These are phyloP conservation scores for Pythium monospermum DNA, from an alignment of 352 stramenopile species.

Conservation along the genomic window DNA sequence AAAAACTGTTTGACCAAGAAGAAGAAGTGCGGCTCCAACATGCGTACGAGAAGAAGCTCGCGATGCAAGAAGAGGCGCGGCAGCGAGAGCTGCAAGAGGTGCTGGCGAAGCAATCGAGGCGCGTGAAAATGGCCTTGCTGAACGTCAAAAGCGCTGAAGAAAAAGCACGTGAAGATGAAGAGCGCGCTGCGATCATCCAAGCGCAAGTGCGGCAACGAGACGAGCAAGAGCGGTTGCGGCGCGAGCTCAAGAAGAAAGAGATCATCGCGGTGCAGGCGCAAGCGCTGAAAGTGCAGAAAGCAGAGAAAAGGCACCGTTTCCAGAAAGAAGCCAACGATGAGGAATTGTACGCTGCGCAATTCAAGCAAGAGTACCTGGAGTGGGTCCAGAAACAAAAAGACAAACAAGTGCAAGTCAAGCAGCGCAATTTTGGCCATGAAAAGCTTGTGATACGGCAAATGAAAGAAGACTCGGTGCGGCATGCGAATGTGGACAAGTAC, in stretches of 20 bases:
- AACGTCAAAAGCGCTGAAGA: conserved; percentile 62
- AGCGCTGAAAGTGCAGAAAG: conserved; percentile 38
- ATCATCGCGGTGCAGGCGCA: conserved; percentile 27
- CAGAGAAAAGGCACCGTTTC: conserved; percentile 29
- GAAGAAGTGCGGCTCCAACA: conserved; percentile 38
- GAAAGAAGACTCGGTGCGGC: conserved; percentile 28
- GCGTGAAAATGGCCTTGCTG: conserved; percentile 47
- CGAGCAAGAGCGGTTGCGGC: conserved; percentile 28
- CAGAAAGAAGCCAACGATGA: conserved; percentile 31
- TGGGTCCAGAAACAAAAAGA: conserved; percentile 37
- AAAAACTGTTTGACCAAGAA: conserved; percentile 31
- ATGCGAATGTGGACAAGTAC: conserved; percentile 53
- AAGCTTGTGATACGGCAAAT: conserved; percentile 48
- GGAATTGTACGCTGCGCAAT: conserved; percentile 34
- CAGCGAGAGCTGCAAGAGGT: conserved; percentile 43
- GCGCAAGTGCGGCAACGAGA: conserved; percentile 33
- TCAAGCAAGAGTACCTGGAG: conserved; percentile 37
- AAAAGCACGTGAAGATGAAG: conserved; percentile 52
- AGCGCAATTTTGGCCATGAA: conserved; percentile 39
- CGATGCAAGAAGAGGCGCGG: conserved; percentile 37
- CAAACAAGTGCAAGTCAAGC: conserved; percentile 25
- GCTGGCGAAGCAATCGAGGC: conserved; percentile 44
- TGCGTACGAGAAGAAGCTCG: conserved; percentile 45
- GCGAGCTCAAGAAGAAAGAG: conserved; percentile 30
- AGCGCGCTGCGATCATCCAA: conserved; percentile 36